A percentile compares a stretch with the other conserved stretches of the same genome.
Conservation (phyloP, 1,139 yeast species). For the Nadsonia commutata region DNA sequence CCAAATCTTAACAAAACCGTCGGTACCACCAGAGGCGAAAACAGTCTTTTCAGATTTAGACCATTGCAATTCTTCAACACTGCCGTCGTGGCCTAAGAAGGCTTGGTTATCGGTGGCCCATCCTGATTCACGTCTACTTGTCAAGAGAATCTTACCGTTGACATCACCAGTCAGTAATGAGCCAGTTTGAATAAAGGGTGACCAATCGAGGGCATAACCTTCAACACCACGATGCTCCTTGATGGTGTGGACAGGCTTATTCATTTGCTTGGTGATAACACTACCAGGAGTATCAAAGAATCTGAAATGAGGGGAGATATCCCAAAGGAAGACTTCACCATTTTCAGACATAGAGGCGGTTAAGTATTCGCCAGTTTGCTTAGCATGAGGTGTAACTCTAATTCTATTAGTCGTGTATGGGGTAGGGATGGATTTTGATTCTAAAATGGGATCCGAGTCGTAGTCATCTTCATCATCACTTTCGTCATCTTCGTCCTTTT, state of each 20-base stretch:
- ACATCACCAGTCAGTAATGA: constrained; percentile 81
- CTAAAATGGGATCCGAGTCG: constrained; percentile 76
- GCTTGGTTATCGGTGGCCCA: constrained; percentile 86
- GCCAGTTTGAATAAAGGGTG: constrained; percentile 70
- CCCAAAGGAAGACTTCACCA: constrained; percentile 82
- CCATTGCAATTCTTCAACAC: constrained; percentile 93
- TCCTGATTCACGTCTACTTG: constrained; percentile 59
- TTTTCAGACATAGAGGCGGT: constrained; percentile 83
- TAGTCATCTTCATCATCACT: constrained; percentile 63
- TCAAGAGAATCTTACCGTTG: constrained; percentile 65
- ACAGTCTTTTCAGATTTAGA: constrained; percentile 84
- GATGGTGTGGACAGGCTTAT: constrained; percentile 76
- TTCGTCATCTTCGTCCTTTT: constrained; percentile 60
- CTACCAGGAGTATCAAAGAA: constrained; percentile 85
- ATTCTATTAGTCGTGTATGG: constrained; percentile 80
- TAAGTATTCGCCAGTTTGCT: constrained; percentile 63
- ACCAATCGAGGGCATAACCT: constrained; percentile 97
- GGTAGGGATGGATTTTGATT: constrained; percentile 63
- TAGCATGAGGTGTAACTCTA: constrained; percentile 69
- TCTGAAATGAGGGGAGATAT: constrained; percentile 60
- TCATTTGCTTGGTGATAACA: constrained; percentile 59
- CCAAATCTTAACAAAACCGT: constrained; percentile 90
- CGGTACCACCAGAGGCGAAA: constrained; percentile 85
- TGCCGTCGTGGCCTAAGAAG: constrained; percentile 38
- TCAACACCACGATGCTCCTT: constrained; percentile 86